Evolutionary conservation across 2,329 filamentous ascomycete species (phyloP).

Genomic region (Aureobasidium sp.): DNA sequence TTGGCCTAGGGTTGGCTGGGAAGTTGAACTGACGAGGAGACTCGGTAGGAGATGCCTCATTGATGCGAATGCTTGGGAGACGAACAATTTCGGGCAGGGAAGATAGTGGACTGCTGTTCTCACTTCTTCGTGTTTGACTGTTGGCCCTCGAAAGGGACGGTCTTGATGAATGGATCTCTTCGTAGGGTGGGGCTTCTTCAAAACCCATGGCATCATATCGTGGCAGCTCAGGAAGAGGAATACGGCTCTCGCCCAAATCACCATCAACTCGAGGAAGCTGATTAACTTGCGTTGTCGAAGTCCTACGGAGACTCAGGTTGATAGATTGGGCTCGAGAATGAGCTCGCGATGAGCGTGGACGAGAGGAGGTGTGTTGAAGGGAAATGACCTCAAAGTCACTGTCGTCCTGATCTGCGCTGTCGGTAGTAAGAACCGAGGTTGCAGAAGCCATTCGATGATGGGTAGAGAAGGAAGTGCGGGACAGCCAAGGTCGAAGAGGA

Average conservation of each 20-base stretch:
- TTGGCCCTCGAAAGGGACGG: slow-evolving; percentile 6
- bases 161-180: not conserved
- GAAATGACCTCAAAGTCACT: slow-evolving; percentile 37
- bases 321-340: slow-evolving; percentile 19
- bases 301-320: slow-evolving; percentile 8
- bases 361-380: slow-evolving; percentile 30
- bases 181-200: slow-evolving; percentile 41
- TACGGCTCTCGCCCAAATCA: slow-evolving; percentile 23
- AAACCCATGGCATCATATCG: slow-evolving; percentile 27
- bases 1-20: not conserved
- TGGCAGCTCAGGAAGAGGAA: slow-evolving; percentile 26
- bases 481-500: slow-evolving; percentile 22
- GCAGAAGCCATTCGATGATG: slow-evolving; percentile 37
- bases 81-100: slow-evolving; percentile 30
- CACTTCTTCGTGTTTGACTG: slow-evolving; percentile 12
- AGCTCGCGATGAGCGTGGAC: slow-evolving; percentile 11
- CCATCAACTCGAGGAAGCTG: slow-evolving; percentile 16
- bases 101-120: slow-evolving; percentile 16
- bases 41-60: slow-evolving; percentile 27
- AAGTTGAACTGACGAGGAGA: slow-evolving; percentile 9
- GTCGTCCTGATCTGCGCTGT: slow-evolving; percentile 29
- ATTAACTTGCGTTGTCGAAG: not conserved
- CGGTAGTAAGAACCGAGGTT: slow-evolving; percentile 32
- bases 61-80: slow-evolving; percentile 37
- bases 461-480: slow-evolving; percentile 20